These are phyloP conservation scores for Coniella lustricola DNA, from an alignment of 2,329 filamentous ascomycete genomes.

Conservation along the genomic window DNA sequence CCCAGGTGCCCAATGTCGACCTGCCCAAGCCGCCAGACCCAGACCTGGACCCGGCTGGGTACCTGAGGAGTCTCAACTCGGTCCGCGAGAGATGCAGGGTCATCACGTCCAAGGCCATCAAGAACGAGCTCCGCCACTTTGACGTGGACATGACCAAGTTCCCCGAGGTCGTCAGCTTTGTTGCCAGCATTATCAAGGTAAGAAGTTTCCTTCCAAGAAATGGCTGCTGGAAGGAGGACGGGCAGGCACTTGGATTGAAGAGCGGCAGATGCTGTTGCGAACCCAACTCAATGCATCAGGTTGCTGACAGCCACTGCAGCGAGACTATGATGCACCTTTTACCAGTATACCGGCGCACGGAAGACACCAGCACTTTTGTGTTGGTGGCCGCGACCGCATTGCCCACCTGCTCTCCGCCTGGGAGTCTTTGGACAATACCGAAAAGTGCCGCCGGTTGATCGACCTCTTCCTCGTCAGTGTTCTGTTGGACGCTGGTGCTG, in stretches of 20 bases:
- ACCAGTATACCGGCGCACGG: conserved; percentile 75
- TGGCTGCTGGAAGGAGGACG: background rate
- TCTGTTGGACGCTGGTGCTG: conserved; percentile 80
- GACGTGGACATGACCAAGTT: conserved; percentile 84
- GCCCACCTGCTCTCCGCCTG: conserved; percentile 64
- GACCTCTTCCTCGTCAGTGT: conserved; percentile 77
- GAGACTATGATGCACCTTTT: conserved; percentile 50
- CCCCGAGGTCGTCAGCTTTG: conserved; percentile 73
- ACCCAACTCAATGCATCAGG: background rate
- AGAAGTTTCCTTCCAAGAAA: conserved; percentile 18
- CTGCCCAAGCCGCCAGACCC: conserved; percentile 84
- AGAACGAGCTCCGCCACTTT: conserved; percentile 76
- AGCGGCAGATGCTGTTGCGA: background rate
- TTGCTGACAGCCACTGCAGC: conserved; percentile 24
- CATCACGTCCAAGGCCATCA: conserved; percentile 68
- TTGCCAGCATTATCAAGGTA: conserved; percentile 93
- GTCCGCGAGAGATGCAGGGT: conserved; percentile 73
- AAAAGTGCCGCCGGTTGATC: conserved; percentile 67
- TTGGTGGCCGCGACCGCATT: conserved; percentile 69
- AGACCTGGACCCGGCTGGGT: conserved; percentile 77
- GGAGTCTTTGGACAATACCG: conserved; percentile 59
- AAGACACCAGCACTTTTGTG: conserved; percentile 75
- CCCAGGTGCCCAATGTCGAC: conserved; percentile 63
- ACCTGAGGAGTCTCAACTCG: conserved; percentile 81
- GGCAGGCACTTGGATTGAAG: background rate